Conservation (phyloP, 768 basidiomycete genomes). For the Galerina sulciceps region DNA sequence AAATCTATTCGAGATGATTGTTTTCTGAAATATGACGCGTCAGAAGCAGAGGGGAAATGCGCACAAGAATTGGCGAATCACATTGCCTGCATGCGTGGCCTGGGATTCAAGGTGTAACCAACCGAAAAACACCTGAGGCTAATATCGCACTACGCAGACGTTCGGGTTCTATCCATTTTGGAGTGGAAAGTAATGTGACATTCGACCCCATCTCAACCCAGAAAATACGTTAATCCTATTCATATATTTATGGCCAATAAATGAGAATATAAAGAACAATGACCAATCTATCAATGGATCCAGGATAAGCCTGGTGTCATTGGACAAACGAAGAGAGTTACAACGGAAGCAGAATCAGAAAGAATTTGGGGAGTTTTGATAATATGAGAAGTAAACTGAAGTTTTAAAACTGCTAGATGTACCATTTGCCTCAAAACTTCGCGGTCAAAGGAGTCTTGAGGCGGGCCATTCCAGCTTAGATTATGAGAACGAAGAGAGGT, state of each 20-base stretch:
- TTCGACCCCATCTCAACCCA: conserved; percentile 10
- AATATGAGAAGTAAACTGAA: too few relatives aligned
- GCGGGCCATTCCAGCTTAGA: too few relatives aligned
- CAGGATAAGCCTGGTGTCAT: too few relatives aligned
- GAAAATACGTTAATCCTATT: conserved; percentile 1
- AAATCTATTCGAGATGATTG: conserved; percentile 94
- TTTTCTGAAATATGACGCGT: conserved; percentile 75
- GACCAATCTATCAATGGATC: too few relatives aligned
- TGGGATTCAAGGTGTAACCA: conserved; percentile 82
- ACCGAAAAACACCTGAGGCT: neutral
- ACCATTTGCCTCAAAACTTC: too few relatives aligned
- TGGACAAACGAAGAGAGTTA: too few relatives aligned
- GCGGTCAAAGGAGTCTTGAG: too few relatives aligned
- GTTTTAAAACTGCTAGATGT: too few relatives aligned
- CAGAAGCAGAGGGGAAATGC: conserved; percentile 79
- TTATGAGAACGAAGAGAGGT: too few relatives aligned
- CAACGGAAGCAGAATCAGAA: too few relatives aligned
- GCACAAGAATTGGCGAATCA: conserved; percentile 79
- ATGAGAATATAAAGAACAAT: neutral
- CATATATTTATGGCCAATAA: neutral
- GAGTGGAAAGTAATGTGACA: conserved; percentile 8
- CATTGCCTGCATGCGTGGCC: conserved; percentile 86
- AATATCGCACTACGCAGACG: too few relatives aligned
- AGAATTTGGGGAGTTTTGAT: too few relatives aligned
- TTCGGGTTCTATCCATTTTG: neutral